A percentile compares a stretch with the other conserved stretches of the same genome.
Evolutionary conservation across 129 eudicot genomes (phyloP).

Genomic region (Heracleum sosnowskyi): DNA sequence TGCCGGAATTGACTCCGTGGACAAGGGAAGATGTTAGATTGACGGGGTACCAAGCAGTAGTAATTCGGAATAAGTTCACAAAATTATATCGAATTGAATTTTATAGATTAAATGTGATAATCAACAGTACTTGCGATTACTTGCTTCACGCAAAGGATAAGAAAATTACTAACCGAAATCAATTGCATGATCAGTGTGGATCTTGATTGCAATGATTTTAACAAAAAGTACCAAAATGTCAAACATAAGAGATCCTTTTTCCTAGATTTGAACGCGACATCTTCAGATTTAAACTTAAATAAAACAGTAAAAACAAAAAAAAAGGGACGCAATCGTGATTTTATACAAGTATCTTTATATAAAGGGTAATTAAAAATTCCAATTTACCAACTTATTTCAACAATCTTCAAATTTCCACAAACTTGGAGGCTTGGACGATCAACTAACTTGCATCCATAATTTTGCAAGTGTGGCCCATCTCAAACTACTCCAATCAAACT

Average conservation of each 20-base stretch:
- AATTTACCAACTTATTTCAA: constrained; percentile 1
- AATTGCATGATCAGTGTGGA: neutral
- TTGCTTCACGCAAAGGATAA: neutral
- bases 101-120: too few species aligned
- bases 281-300: neutral
- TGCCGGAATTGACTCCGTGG: too few species aligned
- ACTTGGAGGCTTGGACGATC: constrained; percentile 36
- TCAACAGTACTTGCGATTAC: neutral
- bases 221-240: neutral
- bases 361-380: neutral
- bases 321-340: neutral
- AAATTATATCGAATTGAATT: too few species aligned
- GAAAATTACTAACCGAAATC: neutral
- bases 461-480: constrained; percentile 29
- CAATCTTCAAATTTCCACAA: neutral
- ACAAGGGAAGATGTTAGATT: too few species aligned
- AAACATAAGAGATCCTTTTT: neutral
- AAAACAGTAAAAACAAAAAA: neutral
- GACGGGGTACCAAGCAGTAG: too few species aligned
- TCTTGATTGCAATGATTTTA: neutral
- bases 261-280: neutral
- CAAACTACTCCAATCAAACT: constrained; percentile 32
- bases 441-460: constrained; percentile 10
- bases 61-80: too few species aligned
- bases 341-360: neutral